A percentile compares a stretch with the other conserved stretches of the same genome.
Evolutionary conservation across 257 asterid genomes (phyloP).

Genomic region (Ophiorrhiza pumila): DNA sequence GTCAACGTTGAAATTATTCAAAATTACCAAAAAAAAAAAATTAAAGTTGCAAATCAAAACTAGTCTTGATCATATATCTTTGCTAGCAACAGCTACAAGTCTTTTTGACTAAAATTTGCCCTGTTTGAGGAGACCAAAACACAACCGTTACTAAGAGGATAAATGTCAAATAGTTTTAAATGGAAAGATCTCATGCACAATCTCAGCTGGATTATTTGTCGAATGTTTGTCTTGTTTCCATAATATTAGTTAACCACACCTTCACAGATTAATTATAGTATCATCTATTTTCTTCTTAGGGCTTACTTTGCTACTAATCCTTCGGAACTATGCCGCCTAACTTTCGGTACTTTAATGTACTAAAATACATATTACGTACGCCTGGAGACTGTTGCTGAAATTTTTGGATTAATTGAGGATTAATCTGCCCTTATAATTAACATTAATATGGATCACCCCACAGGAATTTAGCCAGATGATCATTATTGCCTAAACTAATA

Average conservation of each 20-base stretch:
- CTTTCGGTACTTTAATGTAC: too few relatives aligned
- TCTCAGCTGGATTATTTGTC: neutral
- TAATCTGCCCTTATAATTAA: too few relatives aligned
- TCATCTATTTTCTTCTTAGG: too few relatives aligned
- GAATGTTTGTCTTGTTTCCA: neutral
- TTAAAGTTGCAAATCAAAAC: neutral
- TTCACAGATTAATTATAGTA: too few relatives aligned
- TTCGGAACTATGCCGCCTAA: neutral
- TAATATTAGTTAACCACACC: neutral
- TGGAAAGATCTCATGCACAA: neutral
- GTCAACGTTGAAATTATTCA: too few relatives aligned
- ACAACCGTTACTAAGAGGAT: neutral
- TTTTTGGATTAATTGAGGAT: too few relatives aligned
- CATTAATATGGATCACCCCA: too few relatives aligned
- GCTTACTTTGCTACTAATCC: neutral
- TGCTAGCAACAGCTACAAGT: neutral
- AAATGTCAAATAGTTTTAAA: neutral
- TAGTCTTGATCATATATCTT: neutral
- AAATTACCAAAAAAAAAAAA: too few relatives aligned
- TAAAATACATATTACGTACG: too few relatives aligned
- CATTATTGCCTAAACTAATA: too few relatives aligned
- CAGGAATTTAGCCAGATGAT: too few relatives aligned
- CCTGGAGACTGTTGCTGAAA: too few relatives aligned
- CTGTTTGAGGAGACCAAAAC: constrained; percentile 1
- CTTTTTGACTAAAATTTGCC: neutral